Evolutionary conservation across 129 eudicot species (phyloP).

Genomic region (Saussurea involucrata): DNA sequence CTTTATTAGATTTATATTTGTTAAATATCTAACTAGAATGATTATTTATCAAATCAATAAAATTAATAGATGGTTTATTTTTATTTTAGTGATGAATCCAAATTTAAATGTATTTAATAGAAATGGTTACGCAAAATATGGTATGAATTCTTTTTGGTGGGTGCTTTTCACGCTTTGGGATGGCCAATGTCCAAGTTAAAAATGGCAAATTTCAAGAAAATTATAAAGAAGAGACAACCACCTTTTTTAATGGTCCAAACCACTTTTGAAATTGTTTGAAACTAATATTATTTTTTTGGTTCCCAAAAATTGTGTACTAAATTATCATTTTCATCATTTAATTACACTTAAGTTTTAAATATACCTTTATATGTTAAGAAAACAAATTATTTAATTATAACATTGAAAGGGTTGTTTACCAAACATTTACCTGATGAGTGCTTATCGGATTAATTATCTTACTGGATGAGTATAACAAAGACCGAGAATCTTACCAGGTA

Average conservation of each 20-base stretch:
- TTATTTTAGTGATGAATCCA: not conserved
- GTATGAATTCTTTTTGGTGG: not conserved
- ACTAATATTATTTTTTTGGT: not conserved
- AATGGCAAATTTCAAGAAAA: not conserved
- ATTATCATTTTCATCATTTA: not conserved
- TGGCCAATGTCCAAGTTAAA: not conserved
- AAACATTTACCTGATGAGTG: too few relatives aligned
- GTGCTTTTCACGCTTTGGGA: not conserved
- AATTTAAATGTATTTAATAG: not conserved
- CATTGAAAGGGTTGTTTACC: too few relatives aligned
- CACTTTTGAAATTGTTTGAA: not conserved
- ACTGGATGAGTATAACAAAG: too few relatives aligned
- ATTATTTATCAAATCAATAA: too few relatives aligned
- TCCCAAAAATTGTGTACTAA: not conserved
- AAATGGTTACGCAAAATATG: not conserved
- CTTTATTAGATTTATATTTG: too few relatives aligned
- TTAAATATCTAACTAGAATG: too few relatives aligned
- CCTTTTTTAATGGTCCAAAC: not conserved
- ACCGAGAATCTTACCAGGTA: too few relatives aligned
- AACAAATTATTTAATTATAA: too few relatives aligned
- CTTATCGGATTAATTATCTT: too few relatives aligned
- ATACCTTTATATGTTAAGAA: not conserved
- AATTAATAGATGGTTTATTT: too few relatives aligned
- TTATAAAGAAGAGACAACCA: not conserved
- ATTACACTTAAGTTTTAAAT: not conserved